A percentile compares a stretch with the other conserved stretches of the same genome.
Conservation (phyloP, 1,139 yeast species). For the Candida sojae region DNA sequence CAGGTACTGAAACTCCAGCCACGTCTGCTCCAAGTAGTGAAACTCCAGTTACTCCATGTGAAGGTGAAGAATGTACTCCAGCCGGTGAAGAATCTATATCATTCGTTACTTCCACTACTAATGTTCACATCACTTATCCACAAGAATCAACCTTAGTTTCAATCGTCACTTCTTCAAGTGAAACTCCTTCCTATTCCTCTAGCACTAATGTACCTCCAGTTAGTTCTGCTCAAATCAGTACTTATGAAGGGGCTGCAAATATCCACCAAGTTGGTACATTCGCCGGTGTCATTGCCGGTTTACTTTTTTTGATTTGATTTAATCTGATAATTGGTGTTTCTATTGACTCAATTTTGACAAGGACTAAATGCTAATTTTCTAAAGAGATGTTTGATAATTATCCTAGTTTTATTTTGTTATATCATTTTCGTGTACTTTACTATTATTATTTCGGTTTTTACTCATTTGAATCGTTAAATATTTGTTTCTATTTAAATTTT, state of each 20-base stretch:
- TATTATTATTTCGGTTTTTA: neutral
- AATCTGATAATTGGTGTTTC: neutral
- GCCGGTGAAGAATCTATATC: neutral
- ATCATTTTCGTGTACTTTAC: neutral
- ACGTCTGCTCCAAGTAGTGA: neutral
- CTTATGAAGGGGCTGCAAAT: conserved; percentile 1
- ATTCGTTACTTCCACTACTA: neutral
- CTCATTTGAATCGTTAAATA: neutral
- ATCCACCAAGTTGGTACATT: conserved; percentile 1
- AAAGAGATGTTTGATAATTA: neutral
- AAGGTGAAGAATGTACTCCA: neutral
- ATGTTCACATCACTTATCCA: conserved; percentile 4
- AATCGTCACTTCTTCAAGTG: neutral
- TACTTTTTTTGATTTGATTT: neutral
- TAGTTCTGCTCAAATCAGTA: neutral
- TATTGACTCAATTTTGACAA: neutral
- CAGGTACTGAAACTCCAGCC: neutral
- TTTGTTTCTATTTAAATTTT: neutral
- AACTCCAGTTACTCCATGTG: neutral
- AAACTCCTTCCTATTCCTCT: neutral
- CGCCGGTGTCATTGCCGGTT: conserved; percentile 1
- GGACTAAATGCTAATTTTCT: neutral
- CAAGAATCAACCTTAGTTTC: neutral
- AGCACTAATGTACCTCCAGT: neutral
- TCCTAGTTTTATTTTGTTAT: neutral